A percentile compares a stretch with the other conserved stretches of the same genome.
phyloP scores from a whole-genome alignment of 2,329 filamentous ascomycete species.

The Penicillium corylophilum region DNA sequence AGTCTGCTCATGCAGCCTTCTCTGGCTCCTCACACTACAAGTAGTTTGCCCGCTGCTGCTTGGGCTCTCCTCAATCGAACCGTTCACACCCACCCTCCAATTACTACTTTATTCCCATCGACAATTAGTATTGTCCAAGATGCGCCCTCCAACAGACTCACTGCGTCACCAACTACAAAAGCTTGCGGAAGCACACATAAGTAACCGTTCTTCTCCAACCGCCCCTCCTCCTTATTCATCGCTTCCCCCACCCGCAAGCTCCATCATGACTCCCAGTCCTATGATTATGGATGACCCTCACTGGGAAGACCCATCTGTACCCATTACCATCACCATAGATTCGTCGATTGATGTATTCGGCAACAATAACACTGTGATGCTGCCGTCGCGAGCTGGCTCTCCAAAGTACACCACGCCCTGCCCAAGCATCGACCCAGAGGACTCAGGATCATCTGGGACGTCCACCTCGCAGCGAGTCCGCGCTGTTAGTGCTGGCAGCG shows the following conservation, averaged over 20 bases:
- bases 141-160: constrained; percentile 16
- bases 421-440: not conserved
- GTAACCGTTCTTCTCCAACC: constrained; percentile 12
- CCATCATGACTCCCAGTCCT: constrained; percentile 4
- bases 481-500: not conserved
- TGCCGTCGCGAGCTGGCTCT: constrained; percentile 9
- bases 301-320: constrained; percentile 14
- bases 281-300: constrained; percentile 13
- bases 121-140: not conserved
- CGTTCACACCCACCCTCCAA: not conserved
- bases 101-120: not conserved
- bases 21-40: not conserved
- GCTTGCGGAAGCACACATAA: constrained; percentile 23
- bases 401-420: too few species aligned
- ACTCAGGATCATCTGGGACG: not conserved
- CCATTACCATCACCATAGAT: constrained; percentile 37
- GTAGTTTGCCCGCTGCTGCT: not conserved
- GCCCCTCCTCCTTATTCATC: constrained; percentile 27
- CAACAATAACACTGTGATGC: constrained; percentile 32
- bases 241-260: not conserved
- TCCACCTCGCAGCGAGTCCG: not conserved
- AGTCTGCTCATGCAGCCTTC: not conserved
- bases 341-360: constrained; percentile 36
- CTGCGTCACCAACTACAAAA: constrained; percentile 30
- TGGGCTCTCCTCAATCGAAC: not conserved